Base-by-base conservation (phyloP, 345 rosid genomes). In the Tarenaya hassleriana region DNA sequence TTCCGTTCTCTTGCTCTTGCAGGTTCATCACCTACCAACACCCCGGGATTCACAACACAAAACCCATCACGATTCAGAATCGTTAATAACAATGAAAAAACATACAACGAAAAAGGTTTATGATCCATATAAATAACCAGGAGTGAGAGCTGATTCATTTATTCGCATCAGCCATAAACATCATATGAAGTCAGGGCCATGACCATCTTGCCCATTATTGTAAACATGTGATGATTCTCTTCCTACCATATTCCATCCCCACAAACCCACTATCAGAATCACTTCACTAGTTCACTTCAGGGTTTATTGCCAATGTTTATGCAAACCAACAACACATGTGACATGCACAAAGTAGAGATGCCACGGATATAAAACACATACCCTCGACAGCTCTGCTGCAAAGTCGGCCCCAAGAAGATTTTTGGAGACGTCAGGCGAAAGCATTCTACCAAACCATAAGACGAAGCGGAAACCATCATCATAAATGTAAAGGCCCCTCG, bases 391-490 rank as follows among this genome's bases (percentile, higher is more conserved):
- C 60, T 94, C 99, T 12, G 88, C 87, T 8, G 92, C 92, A 58
- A 82, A 92, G 63, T 83, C 95, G 55, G 69, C 70, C 20, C 96
- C 97, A 39, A 94, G 81, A 62, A 94, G 77, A 76, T 73, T 86
- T 78, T 64, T 72, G 46, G 96, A 66, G 38, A 79, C 62, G 65
- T 86, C 97, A 47, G 95, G 97, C n/a, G 96, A 79, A 31, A 94
- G 82, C 92, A 77, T 88, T 68, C 80, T 77, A 61, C 99, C 99
- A 61, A 94, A 84, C 97, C 99, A 94, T 60, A 88, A 21, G 50
- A 88, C 73, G 58, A 88, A 78, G 56, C 81, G 81, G 52, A 94
- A 79, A 52, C 99, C 97, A 41, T 94, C 92, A 64, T 94, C 95
- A 51, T 73, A 80, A 40, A 94, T 45, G 77, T 88, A 88, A 40